phyloP scores from a whole-genome alignment of 2,329 filamentous ascomycete genomes.

The Colletotrichum musae region DNA sequence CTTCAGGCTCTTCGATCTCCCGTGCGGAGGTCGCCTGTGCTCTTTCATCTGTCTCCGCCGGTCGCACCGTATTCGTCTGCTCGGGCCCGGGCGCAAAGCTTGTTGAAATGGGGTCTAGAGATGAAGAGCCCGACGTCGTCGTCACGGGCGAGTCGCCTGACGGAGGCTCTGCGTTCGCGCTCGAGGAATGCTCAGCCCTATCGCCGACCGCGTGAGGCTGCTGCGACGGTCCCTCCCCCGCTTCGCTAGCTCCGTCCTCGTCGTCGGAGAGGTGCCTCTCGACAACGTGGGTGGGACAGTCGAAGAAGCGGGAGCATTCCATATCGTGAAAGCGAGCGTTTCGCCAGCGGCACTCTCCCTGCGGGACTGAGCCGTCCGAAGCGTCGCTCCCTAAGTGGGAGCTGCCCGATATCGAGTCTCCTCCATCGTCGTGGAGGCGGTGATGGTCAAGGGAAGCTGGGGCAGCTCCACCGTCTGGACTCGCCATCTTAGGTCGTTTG shows the following conservation, averaged over 20 bases:
- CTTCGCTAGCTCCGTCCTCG: conserved; percentile 40
- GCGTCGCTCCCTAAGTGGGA: conserved; percentile 57
- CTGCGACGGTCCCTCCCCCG: conserved; percentile 17
- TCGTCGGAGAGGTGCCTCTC: conserved; percentile 55
- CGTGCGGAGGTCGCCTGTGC: conserved; percentile 39
- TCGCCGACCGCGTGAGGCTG: conserved; percentile 21
- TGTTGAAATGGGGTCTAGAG: conserved; percentile 23
- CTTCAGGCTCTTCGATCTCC: conserved; percentile 27
- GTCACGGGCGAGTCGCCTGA: not conserved
- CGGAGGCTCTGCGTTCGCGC: conserved; percentile 8
- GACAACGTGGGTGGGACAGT: conserved; percentile 63
- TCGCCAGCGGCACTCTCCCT: conserved; percentile 54
- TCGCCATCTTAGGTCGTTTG: conserved; percentile 53
- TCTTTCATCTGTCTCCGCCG: conserved; percentile 19
- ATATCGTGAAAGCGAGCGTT: conserved; percentile 56
- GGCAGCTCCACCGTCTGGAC: conserved; percentile 46
- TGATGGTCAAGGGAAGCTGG: conserved; percentile 43
- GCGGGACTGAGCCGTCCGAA: conserved; percentile 38
- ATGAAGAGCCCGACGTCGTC: conserved; percentile 1
- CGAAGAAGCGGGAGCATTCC: conserved; percentile 63
- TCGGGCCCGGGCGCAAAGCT: conserved; percentile 40
- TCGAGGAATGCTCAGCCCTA: conserved; percentile 3
- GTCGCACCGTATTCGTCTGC: conserved; percentile 28
- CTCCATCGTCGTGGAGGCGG: conserved; percentile 39
- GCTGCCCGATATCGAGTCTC: conserved; percentile 50